Evolutionary conservation across 1,139 yeast genomes (phyloP).

Genomic region (Tardiomyces digboiensis): DNA sequence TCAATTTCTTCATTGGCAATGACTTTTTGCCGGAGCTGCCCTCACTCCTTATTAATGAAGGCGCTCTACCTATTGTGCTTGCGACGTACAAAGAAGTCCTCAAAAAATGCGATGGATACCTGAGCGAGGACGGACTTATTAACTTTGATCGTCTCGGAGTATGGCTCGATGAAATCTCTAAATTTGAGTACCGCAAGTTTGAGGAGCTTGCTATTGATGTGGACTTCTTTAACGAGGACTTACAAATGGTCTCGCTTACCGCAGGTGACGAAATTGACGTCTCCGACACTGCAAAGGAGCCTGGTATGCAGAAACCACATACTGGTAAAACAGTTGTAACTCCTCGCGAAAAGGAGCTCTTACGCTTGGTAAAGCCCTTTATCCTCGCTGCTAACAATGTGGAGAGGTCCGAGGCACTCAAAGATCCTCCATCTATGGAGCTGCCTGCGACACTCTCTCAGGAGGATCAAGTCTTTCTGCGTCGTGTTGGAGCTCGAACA

Average conservation of each 20-base stretch:
- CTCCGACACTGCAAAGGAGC: neutral
- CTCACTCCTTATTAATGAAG: conserved; percentile 84
- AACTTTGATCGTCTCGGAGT: conserved; percentile 59
- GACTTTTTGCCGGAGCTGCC: conserved; percentile 99
- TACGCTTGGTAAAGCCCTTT: conserved; percentile 16
- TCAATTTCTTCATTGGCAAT: conserved; percentile 93
- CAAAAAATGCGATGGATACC: conserved; percentile 68
- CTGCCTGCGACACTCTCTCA: conserved; percentile 10
- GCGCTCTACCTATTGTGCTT: conserved; percentile 87
- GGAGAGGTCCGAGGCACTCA: neutral
- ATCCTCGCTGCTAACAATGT: conserved; percentile 14
- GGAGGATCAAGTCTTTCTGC: conserved; percentile 21
- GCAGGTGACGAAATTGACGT: conserved; percentile 49
- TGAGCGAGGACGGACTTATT: conserved; percentile 75
- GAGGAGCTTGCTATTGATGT: conserved; percentile 69
- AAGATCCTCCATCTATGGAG: neutral
- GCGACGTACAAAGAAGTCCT: conserved; percentile 81
- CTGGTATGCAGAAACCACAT: conserved; percentile 3
- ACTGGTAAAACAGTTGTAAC: neutral
- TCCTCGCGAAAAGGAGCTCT: neutral
- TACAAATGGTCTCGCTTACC: conserved; percentile 70
- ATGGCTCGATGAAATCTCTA: conserved; percentile 79
- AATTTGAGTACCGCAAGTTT: conserved; percentile 46
- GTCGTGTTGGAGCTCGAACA: conserved; percentile 18
- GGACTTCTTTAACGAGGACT: conserved; percentile 83